Evolutionary conservation across 2,329 filamentous ascomycete species (phyloP).

Genomic region (Lasiodiplodia gonubiensis): DNA sequence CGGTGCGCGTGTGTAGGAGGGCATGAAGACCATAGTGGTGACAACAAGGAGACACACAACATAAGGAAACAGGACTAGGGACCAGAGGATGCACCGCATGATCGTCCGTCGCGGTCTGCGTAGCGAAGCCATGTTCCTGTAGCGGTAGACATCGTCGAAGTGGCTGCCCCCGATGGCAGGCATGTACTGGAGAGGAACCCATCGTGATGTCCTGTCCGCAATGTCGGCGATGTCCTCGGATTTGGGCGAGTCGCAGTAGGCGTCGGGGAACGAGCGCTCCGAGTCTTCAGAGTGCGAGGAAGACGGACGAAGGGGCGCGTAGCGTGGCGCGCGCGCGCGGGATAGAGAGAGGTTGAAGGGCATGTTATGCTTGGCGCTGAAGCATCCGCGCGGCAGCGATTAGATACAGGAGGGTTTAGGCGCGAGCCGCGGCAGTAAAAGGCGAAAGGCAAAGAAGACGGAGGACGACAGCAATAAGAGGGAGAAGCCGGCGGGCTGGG

Average conservation of each 20-base stretch:
- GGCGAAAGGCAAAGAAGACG: not conserved
- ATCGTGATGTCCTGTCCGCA: conserved; percentile 19
- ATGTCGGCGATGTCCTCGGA: conserved; percentile 17
- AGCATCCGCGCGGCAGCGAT: conserved; percentile 1
- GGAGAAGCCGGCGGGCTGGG: conserved; percentile 17
- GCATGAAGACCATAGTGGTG: conserved; percentile 56
- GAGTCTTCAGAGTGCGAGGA: conserved; percentile 20
- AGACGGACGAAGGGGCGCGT: conserved; percentile 25
- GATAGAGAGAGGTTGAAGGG: conserved; percentile 21
- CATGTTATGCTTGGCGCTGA: conserved; percentile 6
- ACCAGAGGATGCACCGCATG: conserved; percentile 37
- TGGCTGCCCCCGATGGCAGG: conserved; percentile 20
- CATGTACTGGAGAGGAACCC: conserved; percentile 24
- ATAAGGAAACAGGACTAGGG: conserved; percentile 41
- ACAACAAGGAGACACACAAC: conserved; percentile 46
- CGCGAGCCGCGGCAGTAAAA: conserved; percentile 1
- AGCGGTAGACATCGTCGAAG: conserved; percentile 21
- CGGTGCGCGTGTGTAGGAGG: conserved; percentile 63
- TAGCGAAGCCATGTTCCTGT: conserved; percentile 24
- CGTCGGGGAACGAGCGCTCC: conserved; percentile 23
- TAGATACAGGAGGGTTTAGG: not conserved
- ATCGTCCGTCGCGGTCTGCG: conserved; percentile 23
- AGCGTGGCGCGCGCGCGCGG: conserved; percentile 21
- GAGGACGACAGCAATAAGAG: conserved; percentile 11
- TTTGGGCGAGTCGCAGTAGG: conserved; percentile 26